Base-by-base conservation (phyloP, 2,329 filamentous ascomycete genomes). In the Pseudocercospora vitis region DNA sequence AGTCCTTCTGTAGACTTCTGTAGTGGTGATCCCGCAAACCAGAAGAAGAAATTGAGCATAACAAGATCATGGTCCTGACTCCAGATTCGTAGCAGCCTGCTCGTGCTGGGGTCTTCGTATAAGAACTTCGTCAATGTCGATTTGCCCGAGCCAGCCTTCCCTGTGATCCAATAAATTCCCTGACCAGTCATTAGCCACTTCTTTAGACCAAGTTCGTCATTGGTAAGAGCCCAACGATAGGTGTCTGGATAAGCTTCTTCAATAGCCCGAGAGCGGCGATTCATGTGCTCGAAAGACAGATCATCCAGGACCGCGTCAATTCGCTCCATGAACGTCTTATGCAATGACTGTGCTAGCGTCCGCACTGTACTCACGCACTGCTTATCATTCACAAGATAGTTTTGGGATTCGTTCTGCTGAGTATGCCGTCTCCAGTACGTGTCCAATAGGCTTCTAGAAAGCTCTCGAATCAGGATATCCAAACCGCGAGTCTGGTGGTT, bases 1-100 rank as follows among this genome's bases (percentile, higher is more conserved):
- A 63, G 39, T 2, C 60, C 60, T 7, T 47, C 39, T 7, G 48
- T 26, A 1, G 45, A 47, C 26, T 54, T 58, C 32, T 63, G 56
- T 14, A 58, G 46, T 0, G 32, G 4, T 0, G 33, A 39, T 11
- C 60, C 60, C 1, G 45, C 19, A 16, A 28, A 42, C 60, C 60
- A 63, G 40, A 63, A 60, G 35, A 46, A 61, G 48, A 45, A 46
- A n/a, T 16, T 33, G 16, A 45, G 19, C 11, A 24, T 11, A n/a
- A 31, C 24, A 21, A 40, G 4, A 11, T 32, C 7, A 29, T n/a
- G 7, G 2, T n/a, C 19, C 7, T 14, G 8, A 7, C 32, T 23
- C 48, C 48, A 50, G 8, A 40, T 7, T 18, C 14, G n/a, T 7
- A 50, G 35, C 1, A 29, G 12, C 4, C 2, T n/a, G 23, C 9